These are phyloP conservation scores for Penicillium olsonii DNA, from an alignment of 2,329 filamentous ascomycete genomes.

Conservation along the genomic window DNA sequence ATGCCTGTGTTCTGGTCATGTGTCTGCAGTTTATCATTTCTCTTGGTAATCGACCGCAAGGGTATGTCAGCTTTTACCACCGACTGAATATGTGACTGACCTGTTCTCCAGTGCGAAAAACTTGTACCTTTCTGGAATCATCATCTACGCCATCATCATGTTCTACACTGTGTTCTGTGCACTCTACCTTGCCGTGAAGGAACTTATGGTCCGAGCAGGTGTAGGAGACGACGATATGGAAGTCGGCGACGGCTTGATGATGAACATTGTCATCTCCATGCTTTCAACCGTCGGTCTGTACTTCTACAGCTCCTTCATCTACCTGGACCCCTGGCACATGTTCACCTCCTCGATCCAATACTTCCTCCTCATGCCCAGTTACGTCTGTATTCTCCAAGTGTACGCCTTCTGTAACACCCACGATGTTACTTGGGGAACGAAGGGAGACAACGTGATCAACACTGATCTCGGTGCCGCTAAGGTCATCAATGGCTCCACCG, in stretches of 20 bases:
- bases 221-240: conserved; percentile 47
- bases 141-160: conserved; percentile 94
- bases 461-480: conserved; percentile 89
- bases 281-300: conserved; percentile 88
- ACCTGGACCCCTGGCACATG: conserved; percentile 99
- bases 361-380: conserved; percentile 85
- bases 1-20: conserved; percentile 83
- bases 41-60: conserved; percentile 94
- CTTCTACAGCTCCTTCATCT: conserved; percentile 94
- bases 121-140: conserved; percentile 83
- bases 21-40: conserved; percentile 94
- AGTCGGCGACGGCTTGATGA: conserved; percentile 86
- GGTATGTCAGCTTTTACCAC: conserved; percentile 45
- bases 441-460: conserved; percentile 93
- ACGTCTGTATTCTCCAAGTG: conserved; percentile 96
- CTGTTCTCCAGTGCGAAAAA: conserved; percentile 64
- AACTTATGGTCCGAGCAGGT: conserved; percentile 61
- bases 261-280: conserved; percentile 89
- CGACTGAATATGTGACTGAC: conserved; percentile 7
- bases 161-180: conserved; percentile 87
- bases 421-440: conserved; percentile 98
- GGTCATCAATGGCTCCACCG: conserved; percentile 72
- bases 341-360: conserved; percentile 90
- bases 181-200: conserved; percentile 84
- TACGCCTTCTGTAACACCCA: conserved; percentile 99